Percentiles rank a stretch among this genome's conserved stretches.
Evolutionary conservation across 2,329 filamentous ascomycete species (phyloP).

Genomic region (Cordyceps cateniannulata): DNA sequence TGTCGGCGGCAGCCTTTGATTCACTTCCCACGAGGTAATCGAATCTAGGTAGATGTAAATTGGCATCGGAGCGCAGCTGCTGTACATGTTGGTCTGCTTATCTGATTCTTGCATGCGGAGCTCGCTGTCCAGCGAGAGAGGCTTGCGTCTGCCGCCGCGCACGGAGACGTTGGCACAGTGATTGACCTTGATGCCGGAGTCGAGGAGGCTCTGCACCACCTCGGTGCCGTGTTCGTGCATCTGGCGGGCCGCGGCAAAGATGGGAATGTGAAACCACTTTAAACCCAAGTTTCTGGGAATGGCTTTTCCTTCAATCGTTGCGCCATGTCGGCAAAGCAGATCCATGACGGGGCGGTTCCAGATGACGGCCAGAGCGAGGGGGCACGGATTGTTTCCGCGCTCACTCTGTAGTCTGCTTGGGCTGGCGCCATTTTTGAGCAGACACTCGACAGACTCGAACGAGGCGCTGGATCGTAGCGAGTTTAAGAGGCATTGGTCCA

Average conservation of each 20-base stretch:
- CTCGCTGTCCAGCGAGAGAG: background rate
- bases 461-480: background rate
- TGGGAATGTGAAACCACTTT: slow-evolving; percentile 1
- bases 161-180: background rate
- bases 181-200: background rate
- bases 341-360: background rate
- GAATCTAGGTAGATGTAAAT: background rate
- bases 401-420: background rate
- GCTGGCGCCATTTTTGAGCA: background rate
- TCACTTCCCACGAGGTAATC: background rate
- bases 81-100: slow-evolving; percentile 6
- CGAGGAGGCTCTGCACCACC: background rate
- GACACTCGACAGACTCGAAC: background rate
- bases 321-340: background rate
- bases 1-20: background rate
- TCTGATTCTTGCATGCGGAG: background rate
- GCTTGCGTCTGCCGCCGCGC: background rate
- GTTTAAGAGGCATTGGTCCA: background rate
- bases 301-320: background rate
- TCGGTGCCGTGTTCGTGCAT: slow-evolving; percentile 1
- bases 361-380: background rate
- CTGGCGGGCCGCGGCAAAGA: background rate
- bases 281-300: background rate
- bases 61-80: background rate
- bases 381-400: background rate